Evolutionary conservation across 2,329 filamentous ascomycete genomes (phyloP), one percentile per base, ranked within the genome.

Genomic region (Penicillium psychrosexuale): DNA sequence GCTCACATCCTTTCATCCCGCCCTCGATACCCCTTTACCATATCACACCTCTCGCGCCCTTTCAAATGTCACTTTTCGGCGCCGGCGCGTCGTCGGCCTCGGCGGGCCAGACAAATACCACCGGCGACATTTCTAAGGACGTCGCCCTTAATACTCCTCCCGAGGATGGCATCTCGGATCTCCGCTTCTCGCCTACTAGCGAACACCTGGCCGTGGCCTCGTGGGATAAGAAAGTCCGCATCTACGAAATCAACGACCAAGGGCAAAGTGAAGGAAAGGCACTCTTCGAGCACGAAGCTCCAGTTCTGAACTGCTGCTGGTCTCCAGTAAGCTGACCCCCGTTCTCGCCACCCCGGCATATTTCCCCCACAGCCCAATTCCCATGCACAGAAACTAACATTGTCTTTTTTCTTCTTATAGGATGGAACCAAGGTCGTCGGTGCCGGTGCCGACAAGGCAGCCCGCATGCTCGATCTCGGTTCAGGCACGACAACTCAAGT

Each of bases 181-280:
- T 99, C 57, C 80, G 85, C 46, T 99, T 97, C 78, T 92, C 88
- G 13, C 85, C 88, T 1, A 80, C 80, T 50, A 82, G 77, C 62
- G 91, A 97, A 66, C 89, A 95, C 71, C 81, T 99, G 17, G 91
- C 93, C 24, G 90, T 97, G 34, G 80, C 91, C 45, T 96, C 91
- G 66, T 99, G 94, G 94, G 94, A 99, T 77, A 96, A 95, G 79
- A 96, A 96, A 74, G 91, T 97, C 60, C 88, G 92, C 69, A 93
- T 99, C 71, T 99, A 97, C 77, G 91, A 97, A 74, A 91, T 97
- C 70, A 85, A 87, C 61, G 77, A 76, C 53, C 85, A 85, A 62
- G 91, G 91, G 40, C 84, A 89, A 70, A 93, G 89, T 68, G 85
- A 91, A 71, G 91, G 91, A 47, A 93, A 92, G 69, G 91, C 91